Percentiles rank a stretch among this genome's conserved stretches.
phyloP scores from a whole-genome alignment of 768 basidiomycete species.

The Holtermanniella nyarrowii region DNA sequence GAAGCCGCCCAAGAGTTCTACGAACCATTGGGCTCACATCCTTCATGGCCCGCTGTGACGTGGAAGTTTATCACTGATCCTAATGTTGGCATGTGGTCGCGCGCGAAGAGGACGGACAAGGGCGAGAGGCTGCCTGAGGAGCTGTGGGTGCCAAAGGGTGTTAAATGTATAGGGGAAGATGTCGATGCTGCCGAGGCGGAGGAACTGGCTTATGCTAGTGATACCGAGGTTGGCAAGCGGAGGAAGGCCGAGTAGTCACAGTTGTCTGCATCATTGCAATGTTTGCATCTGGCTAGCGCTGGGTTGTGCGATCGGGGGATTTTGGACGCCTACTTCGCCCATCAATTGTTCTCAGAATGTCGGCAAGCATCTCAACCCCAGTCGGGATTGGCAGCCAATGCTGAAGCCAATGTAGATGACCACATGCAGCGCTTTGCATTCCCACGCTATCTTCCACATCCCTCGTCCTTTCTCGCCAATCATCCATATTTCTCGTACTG shows the following conservation, averaged over 20 bases:
- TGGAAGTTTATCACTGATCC: slow-evolving; percentile 86
- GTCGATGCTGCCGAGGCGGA: neutral
- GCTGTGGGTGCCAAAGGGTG: slow-evolving; percentile 40
- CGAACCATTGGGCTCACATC: slow-evolving; percentile 72
- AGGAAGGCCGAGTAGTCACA: neutral
- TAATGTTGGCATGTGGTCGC: slow-evolving; percentile 76
- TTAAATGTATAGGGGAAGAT: neutral
- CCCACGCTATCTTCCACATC: no score
- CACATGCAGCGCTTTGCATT: no score
- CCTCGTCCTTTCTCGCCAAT: no score
- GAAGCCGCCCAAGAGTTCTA: slow-evolving; percentile 85
- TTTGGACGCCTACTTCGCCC: no score
- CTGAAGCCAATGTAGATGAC: no score
- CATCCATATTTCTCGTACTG: no score
- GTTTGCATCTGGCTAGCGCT: no score
- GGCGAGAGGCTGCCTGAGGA: slow-evolving; percentile 27
- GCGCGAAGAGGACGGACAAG: slow-evolving; percentile 56
- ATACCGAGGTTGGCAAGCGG: neutral
- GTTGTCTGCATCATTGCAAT: no score
- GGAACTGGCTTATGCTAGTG: neutral
- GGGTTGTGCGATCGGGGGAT: no score
- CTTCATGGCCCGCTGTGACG: slow-evolving; percentile 89
- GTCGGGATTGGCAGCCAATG: no score
- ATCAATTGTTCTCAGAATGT: no score
- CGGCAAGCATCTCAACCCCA: no score